Evolutionary conservation across 805 yeast genomes (phyloP).

Genomic region (Debaryomyces hansenii): DNA sequence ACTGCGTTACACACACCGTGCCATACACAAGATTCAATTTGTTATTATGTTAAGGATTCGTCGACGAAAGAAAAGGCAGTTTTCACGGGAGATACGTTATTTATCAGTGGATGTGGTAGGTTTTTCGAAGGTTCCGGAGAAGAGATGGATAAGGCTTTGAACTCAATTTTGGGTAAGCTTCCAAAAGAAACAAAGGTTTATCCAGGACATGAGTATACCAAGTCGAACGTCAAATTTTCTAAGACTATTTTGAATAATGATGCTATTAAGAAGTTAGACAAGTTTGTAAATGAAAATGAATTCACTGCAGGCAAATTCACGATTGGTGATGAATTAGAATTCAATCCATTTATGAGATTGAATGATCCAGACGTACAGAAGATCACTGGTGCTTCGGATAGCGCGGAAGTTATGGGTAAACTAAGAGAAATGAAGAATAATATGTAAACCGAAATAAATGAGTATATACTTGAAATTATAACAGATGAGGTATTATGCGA

Average conservation of each 20-base stretch:
- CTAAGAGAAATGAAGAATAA: slow-evolving; percentile 78
- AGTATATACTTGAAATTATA: too few species aligned
- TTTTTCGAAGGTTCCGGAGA: slow-evolving; percentile 88
- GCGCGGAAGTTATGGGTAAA: slow-evolving; percentile 63
- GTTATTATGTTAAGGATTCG: slow-evolving; percentile 74
- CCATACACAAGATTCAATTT: slow-evolving; percentile 95
- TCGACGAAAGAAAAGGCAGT: slow-evolving; percentile 67
- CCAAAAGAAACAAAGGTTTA: slow-evolving; percentile 74
- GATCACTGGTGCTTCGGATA: slow-evolving; percentile 53
- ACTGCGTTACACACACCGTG: slow-evolving; percentile 95
- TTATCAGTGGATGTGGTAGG: slow-evolving; percentile 93
- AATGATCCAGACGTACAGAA: slow-evolving; percentile 60
- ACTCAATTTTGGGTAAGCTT: slow-evolving; percentile 54
- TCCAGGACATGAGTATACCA: slow-evolving; percentile 97
- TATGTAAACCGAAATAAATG: slow-evolving; percentile 9
- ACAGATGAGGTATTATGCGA: too few species aligned
- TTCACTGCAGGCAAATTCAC: slow-evolving; percentile 85
- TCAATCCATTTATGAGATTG: slow-evolving; percentile 89
- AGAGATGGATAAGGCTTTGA: slow-evolving; percentile 77
- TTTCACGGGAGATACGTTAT: slow-evolving; percentile 94
- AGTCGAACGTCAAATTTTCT: slow-evolving; percentile 76
- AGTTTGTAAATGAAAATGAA: slow-evolving; percentile 56
- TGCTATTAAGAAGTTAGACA: slow-evolving; percentile 55
- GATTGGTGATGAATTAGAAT: slow-evolving; percentile 73
- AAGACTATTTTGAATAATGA: slow-evolving; percentile 55